Evolutionary conservation across 345 rosid genomes (phyloP), one percentile per base, ranked within the genome.

Genomic region (Pugionium dolabratum): DNA sequence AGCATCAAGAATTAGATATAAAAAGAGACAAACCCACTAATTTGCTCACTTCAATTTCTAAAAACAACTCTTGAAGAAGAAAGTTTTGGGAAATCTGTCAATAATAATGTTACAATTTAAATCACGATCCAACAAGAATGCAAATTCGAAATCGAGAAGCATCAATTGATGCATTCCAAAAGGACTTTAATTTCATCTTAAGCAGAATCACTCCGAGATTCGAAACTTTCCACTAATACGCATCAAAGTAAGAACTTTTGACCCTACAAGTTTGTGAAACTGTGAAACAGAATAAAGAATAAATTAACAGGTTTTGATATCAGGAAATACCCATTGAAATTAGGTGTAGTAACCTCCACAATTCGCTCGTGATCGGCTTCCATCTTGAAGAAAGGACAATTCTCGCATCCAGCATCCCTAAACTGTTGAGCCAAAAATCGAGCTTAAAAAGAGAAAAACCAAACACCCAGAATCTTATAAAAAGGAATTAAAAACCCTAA

Each of bases 311-410:
- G 39, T 45, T 29, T 43, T 2, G 28, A 18, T 2, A 1, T 25
- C 7, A 63, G 43, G 10, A 10, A 11, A 42, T 81, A 86, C 95
- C 93, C 97, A 61, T 76, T 88, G 72, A 88, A 88, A 64, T 90
- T 88, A 50, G 93, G 18, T 18, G 18, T 18, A 0, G 18, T 18
- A 18, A 18, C 18, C 18, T 18, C 18, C 18, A 18, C 18, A 18
- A 18, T 18, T 18, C 18, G 18, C 18, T 18, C 18, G 18, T 18
- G 18, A 18, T 18, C 18, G 0, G 18, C 18, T 18, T 18, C 18
- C 18, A 18, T 18, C 18, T 18, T 18, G 18, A 18, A 18, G 18
- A 18, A 18, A 18, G 18, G 18, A 18, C 18, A 18, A 18, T 18
- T 18, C 18, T 18, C 18, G 18, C 18, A 18, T 18, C 18, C 18